Conservation (phyloP, 1,284 basidiomycete genomes). For the Leccinum griseonigrum region DNA sequence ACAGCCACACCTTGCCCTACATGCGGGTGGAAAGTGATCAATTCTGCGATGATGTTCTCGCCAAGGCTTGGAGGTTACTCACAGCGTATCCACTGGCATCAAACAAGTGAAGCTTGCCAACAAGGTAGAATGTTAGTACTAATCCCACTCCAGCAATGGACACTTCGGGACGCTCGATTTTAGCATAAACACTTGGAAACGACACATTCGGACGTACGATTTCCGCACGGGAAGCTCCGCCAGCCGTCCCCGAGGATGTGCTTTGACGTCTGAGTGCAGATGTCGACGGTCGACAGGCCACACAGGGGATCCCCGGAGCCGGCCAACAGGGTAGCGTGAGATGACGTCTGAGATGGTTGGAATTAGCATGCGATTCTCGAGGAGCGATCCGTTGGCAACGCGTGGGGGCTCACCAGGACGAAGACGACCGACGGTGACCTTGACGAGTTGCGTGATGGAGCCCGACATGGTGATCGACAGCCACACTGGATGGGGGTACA, state of each 20-base stretch:
- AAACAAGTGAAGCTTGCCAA: slow-evolving; percentile 75
- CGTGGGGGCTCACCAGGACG: slow-evolving; percentile 44
- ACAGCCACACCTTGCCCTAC: slow-evolving; percentile 67
- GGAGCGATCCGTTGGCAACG: neutral
- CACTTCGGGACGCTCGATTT: slow-evolving; percentile 37
- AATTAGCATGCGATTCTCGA: neutral
- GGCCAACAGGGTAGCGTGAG: slow-evolving; percentile 54
- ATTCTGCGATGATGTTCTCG: neutral
- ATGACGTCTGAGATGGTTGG: slow-evolving; percentile 45
- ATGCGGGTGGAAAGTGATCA: neutral
- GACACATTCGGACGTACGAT: slow-evolving; percentile 38
- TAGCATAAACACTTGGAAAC: neutral
- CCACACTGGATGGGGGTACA: slow-evolving; percentile 39
- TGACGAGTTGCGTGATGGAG: slow-evolving; percentile 63
- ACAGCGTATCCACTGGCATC: slow-evolving; percentile 62
- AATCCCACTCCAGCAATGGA: slow-evolving; percentile 75
- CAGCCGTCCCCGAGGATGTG: slow-evolving; percentile 62
- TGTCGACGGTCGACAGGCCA: slow-evolving; percentile 57
- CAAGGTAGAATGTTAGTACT: slow-evolving; percentile 69
- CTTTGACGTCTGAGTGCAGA: slow-evolving; percentile 61
- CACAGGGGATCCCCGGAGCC: slow-evolving; percentile 54
- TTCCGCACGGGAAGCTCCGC: slow-evolving; percentile 76
- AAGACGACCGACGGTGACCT: slow-evolving; percentile 68
- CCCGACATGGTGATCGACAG: slow-evolving; percentile 58
- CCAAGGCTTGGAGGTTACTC: slow-evolving; percentile 15